A percentile compares a stretch with the other conserved stretches of the same genome.
Evolutionary conservation across 352 stramenopile species (phyloP).

Genomic region (Globisporangium irregulare): DNA sequence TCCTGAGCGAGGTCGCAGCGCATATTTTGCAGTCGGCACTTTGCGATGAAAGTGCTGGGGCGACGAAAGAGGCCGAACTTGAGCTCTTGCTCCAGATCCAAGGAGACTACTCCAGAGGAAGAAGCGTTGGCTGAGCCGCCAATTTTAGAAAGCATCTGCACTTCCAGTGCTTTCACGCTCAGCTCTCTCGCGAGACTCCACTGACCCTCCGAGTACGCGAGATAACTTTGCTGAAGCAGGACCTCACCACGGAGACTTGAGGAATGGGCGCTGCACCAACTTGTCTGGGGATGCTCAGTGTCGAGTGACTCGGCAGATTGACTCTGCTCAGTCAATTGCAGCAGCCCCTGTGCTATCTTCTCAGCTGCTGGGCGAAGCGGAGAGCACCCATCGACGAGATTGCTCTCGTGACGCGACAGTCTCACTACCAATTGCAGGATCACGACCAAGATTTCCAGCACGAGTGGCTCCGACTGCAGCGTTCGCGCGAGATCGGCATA

Average conservation of each 20-base stretch:
- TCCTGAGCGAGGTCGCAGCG: slow-evolving; percentile 36
- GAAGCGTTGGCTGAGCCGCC: not conserved
- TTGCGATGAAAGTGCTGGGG: slow-evolving; percentile 34
- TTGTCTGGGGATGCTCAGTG: not conserved
- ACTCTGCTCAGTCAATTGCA: slow-evolving; percentile 17
- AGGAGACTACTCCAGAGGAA: not conserved
- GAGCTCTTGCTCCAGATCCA: slow-evolving; percentile 38
- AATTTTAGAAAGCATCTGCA: slow-evolving; percentile 4
- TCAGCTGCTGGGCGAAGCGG: slow-evolving; percentile 22
- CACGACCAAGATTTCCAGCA: slow-evolving; percentile 27
- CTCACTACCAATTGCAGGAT: slow-evolving; percentile 31
- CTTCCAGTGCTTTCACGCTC: slow-evolving; percentile 23
- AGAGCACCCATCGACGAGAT: slow-evolving; percentile 24
- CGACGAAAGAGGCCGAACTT: slow-evolving; percentile 31
- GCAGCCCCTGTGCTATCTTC: slow-evolving; percentile 29
- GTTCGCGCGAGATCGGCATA: slow-evolving; percentile 9
- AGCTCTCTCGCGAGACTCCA: slow-evolving; percentile 29
- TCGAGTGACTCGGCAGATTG: not conserved
- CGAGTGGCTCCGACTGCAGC: slow-evolving; percentile 14
- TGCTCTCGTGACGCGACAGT: slow-evolving; percentile 29
- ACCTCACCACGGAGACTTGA: slow-evolving; percentile 26
- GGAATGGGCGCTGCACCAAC: not conserved
- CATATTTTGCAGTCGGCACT: slow-evolving; percentile 36
- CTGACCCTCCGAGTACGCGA: slow-evolving; percentile 32
- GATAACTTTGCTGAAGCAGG: slow-evolving; percentile 34